Conservation (phyloP, 306 rosid species). For the Rosa chinensis region DNA sequence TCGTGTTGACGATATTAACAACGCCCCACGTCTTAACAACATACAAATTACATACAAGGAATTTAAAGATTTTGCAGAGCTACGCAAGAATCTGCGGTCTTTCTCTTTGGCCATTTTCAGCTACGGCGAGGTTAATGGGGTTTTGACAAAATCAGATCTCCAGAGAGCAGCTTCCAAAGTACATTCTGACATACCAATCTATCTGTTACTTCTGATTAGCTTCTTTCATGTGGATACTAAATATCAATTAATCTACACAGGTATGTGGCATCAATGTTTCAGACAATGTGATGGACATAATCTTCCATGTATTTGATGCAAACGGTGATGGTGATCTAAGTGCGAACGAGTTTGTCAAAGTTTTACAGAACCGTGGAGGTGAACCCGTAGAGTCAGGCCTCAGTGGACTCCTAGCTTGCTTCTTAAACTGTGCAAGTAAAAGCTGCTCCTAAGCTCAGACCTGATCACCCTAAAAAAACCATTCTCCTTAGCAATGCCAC, state of each 20-base stretch:
- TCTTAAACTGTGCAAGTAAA: slow-evolving; percentile 46
- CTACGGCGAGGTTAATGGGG: slow-evolving; percentile 70
- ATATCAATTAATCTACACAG: slow-evolving; percentile 32
- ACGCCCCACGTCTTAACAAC: slow-evolving; percentile 32
- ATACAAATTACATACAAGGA: slow-evolving; percentile 54
- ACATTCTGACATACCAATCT: slow-evolving; percentile 10
- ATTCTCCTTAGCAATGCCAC: not conserved
- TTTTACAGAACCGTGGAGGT: slow-evolving; percentile 49
- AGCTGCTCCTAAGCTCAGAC: slow-evolving; percentile 20
- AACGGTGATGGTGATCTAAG: slow-evolving; percentile 63
- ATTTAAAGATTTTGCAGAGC: slow-evolving; percentile 60
- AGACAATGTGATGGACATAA: slow-evolving; percentile 56
- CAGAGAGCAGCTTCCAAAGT: slow-evolving; percentile 83
- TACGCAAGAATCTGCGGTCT: slow-evolving; percentile 52
- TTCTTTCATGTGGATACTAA: not conserved
- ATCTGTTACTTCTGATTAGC: not conserved
- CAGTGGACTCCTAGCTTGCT: slow-evolving; percentile 52
- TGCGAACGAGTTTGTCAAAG: slow-evolving; percentile 64
- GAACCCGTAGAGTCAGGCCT: slow-evolving; percentile 26
- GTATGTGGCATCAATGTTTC: slow-evolving; percentile 64
- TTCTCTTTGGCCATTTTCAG: slow-evolving; percentile 78
- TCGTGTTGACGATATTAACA: slow-evolving; percentile 49
- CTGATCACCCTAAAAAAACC: not conserved
- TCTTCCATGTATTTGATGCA: slow-evolving; percentile 70
- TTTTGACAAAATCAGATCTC: slow-evolving; percentile 62